Evolutionary conservation across 306 rosid species (phyloP).

Genomic region (Fragaria vesca): DNA sequence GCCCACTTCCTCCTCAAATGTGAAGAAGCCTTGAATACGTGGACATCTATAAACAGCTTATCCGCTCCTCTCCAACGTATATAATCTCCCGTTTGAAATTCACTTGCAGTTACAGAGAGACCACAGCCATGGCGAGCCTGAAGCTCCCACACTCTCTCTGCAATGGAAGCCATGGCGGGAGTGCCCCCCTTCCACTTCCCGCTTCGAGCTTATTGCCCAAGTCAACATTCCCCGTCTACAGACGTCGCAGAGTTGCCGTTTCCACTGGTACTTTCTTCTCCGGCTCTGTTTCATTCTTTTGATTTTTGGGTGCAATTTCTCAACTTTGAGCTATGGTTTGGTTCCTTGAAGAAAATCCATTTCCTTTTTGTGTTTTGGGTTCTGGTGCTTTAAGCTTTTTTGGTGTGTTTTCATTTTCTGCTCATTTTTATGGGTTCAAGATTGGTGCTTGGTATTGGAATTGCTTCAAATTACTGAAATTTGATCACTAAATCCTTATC

Average conservation of each 20-base stretch:
- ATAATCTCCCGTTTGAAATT: slow-evolving; percentile 25
- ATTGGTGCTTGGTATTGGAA: not conserved
- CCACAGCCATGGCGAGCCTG: slow-evolving; percentile 37
- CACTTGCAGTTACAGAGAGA: not conserved
- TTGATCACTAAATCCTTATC: not conserved
- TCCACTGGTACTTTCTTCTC: slow-evolving; percentile 31
- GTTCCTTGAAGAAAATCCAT: not conserved
- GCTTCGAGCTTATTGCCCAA: slow-evolving; percentile 18
- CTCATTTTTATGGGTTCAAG: slow-evolving; percentile 4
- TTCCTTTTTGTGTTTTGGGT: not conserved
- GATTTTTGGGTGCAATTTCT: not conserved
- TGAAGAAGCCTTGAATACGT: slow-evolving; percentile 1
- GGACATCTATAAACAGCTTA: slow-evolving; percentile 25
- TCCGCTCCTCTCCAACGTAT: slow-evolving; percentile 32
- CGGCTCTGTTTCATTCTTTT: not conserved
- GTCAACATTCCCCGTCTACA: slow-evolving; percentile 16
- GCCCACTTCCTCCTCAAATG: not conserved
- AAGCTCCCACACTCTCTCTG: slow-evolving; percentile 28
- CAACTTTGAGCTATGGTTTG: not conserved
- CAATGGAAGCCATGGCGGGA: slow-evolving; percentile 25
- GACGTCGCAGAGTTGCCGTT: slow-evolving; percentile 16
- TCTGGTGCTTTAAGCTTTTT: not conserved
- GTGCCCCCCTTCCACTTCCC: slow-evolving; percentile 25
- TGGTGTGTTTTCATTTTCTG: not conserved
- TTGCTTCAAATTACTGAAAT: not conserved